Conservation (phyloP, 1,139 yeast species). For the Suhomyces wounanorum region DNA sequence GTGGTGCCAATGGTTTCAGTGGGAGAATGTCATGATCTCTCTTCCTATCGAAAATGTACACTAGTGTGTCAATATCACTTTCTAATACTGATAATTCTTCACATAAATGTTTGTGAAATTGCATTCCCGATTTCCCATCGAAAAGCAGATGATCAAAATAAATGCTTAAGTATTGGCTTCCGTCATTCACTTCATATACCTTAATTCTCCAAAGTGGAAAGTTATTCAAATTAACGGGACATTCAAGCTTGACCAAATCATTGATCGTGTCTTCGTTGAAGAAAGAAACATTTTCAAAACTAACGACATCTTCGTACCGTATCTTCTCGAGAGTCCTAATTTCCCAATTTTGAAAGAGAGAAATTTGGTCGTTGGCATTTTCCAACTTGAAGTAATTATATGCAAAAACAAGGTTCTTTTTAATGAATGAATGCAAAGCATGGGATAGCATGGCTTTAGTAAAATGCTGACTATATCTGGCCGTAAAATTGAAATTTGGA, state of each 20-base stretch:
- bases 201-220: slow-evolving; percentile 35
- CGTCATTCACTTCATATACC: slow-evolving; percentile 15
- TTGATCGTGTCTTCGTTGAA: slow-evolving; percentile 21
- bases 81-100: slow-evolving; percentile 10
- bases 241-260: slow-evolving; percentile 19
- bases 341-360: slow-evolving; percentile 20
- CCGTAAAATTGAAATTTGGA: slow-evolving; percentile 33
- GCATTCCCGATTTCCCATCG: slow-evolving; percentile 19
- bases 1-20: background rate
- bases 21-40: slow-evolving; percentile 4
- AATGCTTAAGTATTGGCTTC: slow-evolving; percentile 13
- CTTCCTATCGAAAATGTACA: slow-evolving; percentile 3
- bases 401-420: slow-evolving; percentile 25
- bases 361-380: slow-evolving; percentile 15
- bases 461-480: slow-evolving; percentile 23
- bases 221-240: slow-evolving; percentile 18
- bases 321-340: slow-evolving; percentile 24
- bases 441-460: slow-evolving; percentile 24
- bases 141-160: slow-evolving; percentile 17
- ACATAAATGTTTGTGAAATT: slow-evolving; percentile 17
- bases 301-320: slow-evolving; percentile 30
- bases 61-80: slow-evolving; percentile 2
- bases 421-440: slow-evolving; percentile 26
- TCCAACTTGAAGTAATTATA: slow-evolving; percentile 21
- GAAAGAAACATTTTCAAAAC: slow-evolving; percentile 15